A percentile compares a stretch with the other conserved stretches of the same genome.
phyloP scores from a whole-genome alignment of 1,284 basidiomycete genomes.

The Sphaerobolus stellatus region DNA sequence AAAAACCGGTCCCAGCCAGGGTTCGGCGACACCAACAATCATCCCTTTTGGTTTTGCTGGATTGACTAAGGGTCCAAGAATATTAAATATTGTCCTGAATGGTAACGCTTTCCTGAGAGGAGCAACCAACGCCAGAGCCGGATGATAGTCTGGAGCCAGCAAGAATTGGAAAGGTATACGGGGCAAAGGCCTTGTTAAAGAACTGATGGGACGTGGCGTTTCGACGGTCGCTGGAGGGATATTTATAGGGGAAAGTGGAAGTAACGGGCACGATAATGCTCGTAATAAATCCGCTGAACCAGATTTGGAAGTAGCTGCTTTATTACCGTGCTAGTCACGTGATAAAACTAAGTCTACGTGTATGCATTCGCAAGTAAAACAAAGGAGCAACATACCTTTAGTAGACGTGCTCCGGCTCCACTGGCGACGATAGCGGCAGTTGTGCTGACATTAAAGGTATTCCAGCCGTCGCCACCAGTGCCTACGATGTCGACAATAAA shows the following conservation, averaged over 20 bases:
- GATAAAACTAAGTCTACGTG: slow-evolving; percentile 5
- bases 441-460: slow-evolving; percentile 97
- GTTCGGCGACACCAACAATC: slow-evolving; percentile 88
- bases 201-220: slow-evolving; percentile 38
- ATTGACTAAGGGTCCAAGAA: slow-evolving; percentile 93
- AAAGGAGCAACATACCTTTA: slow-evolving; percentile 67
- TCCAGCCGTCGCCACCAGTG: slow-evolving; percentile 94
- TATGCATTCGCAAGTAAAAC: not conserved
- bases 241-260: slow-evolving; percentile 44
- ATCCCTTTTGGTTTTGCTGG: slow-evolving; percentile 84
- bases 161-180: slow-evolving; percentile 88
- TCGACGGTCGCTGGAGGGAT: slow-evolving; percentile 61
- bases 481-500: slow-evolving; percentile 74
- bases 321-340: slow-evolving; percentile 78
- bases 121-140: slow-evolving; percentile 79
- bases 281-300: slow-evolving; percentile 93
- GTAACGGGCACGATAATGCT: slow-evolving; percentile 69
- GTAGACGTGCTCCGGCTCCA: slow-evolving; percentile 89
- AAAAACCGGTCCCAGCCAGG: slow-evolving; percentile 83
- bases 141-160: slow-evolving; percentile 93
- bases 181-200: slow-evolving; percentile 43
- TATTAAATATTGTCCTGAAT: slow-evolving; percentile 97
- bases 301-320: slow-evolving; percentile 92
- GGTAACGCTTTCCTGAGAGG: slow-evolving; percentile 86
- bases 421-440: slow-evolving; percentile 94